Conservation (phyloP, 805 yeast genomes). For the Metschnikowia continentalis region DNA sequence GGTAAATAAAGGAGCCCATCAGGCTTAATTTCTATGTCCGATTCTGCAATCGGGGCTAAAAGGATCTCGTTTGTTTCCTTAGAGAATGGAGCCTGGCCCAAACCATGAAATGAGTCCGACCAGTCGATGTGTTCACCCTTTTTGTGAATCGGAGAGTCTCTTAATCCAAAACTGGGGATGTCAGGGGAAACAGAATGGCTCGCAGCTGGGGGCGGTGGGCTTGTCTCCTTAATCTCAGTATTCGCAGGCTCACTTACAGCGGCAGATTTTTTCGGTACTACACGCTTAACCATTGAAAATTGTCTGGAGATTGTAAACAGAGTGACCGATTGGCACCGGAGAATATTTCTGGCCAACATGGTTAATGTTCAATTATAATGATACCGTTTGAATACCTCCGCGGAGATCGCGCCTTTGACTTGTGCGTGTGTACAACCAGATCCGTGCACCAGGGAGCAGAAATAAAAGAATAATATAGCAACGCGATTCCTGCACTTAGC, state of each 20-base stretch:
- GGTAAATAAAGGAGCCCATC: conserved; percentile 91
- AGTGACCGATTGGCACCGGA: conserved; percentile 6
- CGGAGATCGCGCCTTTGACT: background rate
- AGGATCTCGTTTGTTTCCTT: conserved; percentile 57
- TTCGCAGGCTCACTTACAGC: background rate
- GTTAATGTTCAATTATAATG: background rate
- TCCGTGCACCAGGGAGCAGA: background rate
- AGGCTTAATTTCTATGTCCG: conserved; percentile 90
- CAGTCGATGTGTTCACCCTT: conserved; percentile 50
- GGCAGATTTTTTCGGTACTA: conserved; percentile 9
- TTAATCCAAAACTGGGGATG: conserved; percentile 11
- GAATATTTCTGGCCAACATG: conserved; percentile 6
- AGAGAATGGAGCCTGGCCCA: conserved; percentile 76
- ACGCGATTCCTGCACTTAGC: conserved; percentile 1
- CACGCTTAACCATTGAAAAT: conserved; percentile 17
- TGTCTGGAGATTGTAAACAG: conserved; percentile 13
- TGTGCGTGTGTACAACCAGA: background rate
- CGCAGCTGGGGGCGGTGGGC: background rate
- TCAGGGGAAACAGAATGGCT: conserved; percentile 1
- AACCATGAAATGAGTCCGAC: conserved; percentile 83
- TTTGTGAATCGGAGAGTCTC: conserved; percentile 22
- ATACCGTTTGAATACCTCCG: background rate
- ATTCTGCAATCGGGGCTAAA: conserved; percentile 54
- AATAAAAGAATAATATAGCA: background rate
- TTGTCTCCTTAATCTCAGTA: background rate